Evolutionary conservation across 805 yeast genomes (phyloP).

Genomic region (Candida insectalens): DNA sequence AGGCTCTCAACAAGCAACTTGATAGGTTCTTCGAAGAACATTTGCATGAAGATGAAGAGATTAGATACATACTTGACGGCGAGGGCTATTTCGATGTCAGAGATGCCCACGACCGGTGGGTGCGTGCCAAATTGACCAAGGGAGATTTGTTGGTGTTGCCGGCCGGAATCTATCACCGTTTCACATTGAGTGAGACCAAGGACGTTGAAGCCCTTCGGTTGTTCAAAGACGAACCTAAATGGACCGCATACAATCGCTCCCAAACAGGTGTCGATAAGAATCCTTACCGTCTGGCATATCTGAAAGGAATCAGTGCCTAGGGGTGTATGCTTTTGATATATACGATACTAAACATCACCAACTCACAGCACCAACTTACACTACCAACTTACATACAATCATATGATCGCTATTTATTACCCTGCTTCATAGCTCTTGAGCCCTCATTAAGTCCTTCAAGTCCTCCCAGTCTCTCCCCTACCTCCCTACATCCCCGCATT

Average conservation of each 20-base stretch:
- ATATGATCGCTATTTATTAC: too few relatives aligned
- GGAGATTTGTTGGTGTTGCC: conserved; percentile 73
- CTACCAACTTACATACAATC: too few relatives aligned
- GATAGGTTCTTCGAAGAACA: conserved; percentile 73
- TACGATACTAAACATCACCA: too few relatives aligned
- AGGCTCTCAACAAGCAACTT: conserved; percentile 54
- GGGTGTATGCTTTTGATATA: too few relatives aligned
- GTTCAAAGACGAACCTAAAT: conserved; percentile 92
- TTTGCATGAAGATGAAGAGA: conserved; percentile 95
- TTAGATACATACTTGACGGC: conserved; percentile 82
- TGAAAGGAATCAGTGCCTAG: conserved; percentile 19
- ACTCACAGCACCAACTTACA: too few relatives aligned
- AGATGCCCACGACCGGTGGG: conserved; percentile 53
- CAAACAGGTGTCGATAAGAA: conserved; percentile 31
- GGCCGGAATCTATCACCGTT: conserved; percentile 90
- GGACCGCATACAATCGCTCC: conserved; percentile 73
- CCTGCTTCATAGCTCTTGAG: neutral
- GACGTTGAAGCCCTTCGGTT: conserved; percentile 71
- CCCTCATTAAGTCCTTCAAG: neutral
- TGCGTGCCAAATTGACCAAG: conserved; percentile 53
- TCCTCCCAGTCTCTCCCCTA: too few relatives aligned
- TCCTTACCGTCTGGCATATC: conserved; percentile 34
- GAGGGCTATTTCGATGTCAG: conserved; percentile 89
- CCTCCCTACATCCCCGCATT: too few relatives aligned
- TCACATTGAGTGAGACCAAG: conserved; percentile 59